phyloP scores from a whole-genome alignment of 208 protist species.

The Trypanosoma platydactyli region DNA sequence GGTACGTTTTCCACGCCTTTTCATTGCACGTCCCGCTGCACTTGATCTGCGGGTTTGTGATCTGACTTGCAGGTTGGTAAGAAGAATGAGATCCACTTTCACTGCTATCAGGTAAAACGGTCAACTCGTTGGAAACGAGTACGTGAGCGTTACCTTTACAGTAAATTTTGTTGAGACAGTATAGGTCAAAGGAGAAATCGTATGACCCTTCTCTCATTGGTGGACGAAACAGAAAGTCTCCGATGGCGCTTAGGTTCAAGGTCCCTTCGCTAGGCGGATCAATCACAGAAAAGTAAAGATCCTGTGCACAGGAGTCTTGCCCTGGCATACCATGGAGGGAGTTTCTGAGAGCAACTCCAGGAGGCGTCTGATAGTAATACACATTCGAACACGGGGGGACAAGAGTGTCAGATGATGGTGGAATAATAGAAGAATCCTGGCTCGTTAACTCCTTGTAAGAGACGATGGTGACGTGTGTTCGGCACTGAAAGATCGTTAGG shows the following conservation, averaged over 20 bases:
- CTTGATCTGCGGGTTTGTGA: constrained; percentile 65
- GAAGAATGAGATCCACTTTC: background rate
- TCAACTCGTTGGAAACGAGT: constrained; percentile 48
- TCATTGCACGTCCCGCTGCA: constrained; percentile 71
- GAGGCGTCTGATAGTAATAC: constrained; percentile 71
- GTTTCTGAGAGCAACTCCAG: constrained; percentile 47
- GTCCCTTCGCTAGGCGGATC: constrained; percentile 38
- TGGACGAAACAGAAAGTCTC: constrained; percentile 77
- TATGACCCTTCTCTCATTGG: constrained; percentile 34
- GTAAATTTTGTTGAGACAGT: constrained; percentile 55
- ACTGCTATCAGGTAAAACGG: constrained; percentile 26
- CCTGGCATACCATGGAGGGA: constrained; percentile 60
- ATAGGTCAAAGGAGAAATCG: constrained; percentile 72
- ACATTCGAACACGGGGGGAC: constrained; percentile 65
- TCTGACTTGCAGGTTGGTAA: constrained; percentile 22
- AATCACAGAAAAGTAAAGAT: constrained; percentile 73
- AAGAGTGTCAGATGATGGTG: constrained; percentile 11
- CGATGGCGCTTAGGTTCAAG: constrained; percentile 49
- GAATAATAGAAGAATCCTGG: constrained; percentile 22
- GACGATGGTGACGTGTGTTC: constrained; percentile 48
- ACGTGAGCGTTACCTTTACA: constrained; percentile 76
- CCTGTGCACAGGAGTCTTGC: constrained; percentile 60
- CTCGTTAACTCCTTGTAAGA: constrained; percentile 41
- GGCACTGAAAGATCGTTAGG: constrained; percentile 47
- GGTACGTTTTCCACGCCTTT: constrained; percentile 75